A percentile compares a stretch with the other conserved stretches of the same genome.
These are phyloP conservation scores for Barnettozyma wickerhamii DNA, from an alignment of 805 yeast genomes.

Conservation along the genomic window DNA sequence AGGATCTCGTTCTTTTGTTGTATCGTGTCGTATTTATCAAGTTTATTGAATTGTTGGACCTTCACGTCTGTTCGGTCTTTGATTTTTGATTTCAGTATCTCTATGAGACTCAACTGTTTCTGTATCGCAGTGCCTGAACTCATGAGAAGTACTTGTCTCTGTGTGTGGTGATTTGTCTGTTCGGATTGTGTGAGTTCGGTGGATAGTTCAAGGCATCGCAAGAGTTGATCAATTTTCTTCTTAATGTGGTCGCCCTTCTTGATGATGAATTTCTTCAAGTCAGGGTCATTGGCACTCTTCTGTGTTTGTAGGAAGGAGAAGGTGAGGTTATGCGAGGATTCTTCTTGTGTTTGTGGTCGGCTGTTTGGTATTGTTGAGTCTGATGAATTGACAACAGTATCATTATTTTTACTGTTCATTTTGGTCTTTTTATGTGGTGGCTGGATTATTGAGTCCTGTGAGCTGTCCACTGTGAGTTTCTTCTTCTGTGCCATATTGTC, in stretches of 20 bases:
- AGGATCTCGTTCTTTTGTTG: constrained; percentile 17
- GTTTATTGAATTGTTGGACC: constrained; percentile 21
- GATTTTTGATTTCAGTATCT: constrained; percentile 19
- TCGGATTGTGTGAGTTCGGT: not conserved
- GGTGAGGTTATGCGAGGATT: not conserved
- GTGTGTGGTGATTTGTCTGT: not conserved
- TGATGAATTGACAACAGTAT: too few species aligned
- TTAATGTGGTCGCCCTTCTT: constrained; percentile 23
- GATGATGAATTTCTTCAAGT: constrained; percentile 9
- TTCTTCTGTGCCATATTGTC: not conserved
- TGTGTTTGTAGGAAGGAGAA: constrained; percentile 6
- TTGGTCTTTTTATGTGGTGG: constrained; percentile 2
- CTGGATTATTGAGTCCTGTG: constrained; percentile 1
- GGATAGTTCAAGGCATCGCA: constrained; percentile 1
- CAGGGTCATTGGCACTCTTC: constrained; percentile 1
- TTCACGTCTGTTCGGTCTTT: constrained; percentile 2
- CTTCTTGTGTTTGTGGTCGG: not conserved
- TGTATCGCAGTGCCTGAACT: constrained; percentile 23
- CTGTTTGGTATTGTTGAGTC: too few species aligned
- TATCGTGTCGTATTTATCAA: constrained; percentile 18
- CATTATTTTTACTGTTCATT: too few species aligned
- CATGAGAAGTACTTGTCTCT: constrained; percentile 14
- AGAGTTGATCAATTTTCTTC: constrained; percentile 13
- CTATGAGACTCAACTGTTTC: constrained; percentile 20
- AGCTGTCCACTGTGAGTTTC: not conserved